Percentiles rank a stretch among this genome's conserved stretches.
phyloP scores from a whole-genome alignment of 805 yeast species.

The Yamadazyma sp. region DNA sequence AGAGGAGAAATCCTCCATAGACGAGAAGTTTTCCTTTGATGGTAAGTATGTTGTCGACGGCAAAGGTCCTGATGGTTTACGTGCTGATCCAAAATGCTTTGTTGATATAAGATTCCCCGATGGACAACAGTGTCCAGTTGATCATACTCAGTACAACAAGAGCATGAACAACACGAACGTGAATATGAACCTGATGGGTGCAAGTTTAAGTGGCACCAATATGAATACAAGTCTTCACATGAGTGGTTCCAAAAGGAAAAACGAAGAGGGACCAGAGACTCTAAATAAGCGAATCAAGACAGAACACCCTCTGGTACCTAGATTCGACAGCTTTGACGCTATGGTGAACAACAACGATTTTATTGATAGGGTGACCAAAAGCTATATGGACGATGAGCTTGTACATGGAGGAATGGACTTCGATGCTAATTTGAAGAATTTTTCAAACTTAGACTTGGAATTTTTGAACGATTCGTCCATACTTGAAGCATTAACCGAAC shows the following conservation, averaged over 20 bases:
- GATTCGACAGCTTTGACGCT: background rate
- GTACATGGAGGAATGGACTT: slow-evolving; percentile 5
- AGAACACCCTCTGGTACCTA: slow-evolving; percentile 1
- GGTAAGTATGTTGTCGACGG: too few species aligned
- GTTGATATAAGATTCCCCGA: too few species aligned
- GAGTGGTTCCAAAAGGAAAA: background rate
- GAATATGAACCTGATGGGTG: too few species aligned
- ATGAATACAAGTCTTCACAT: too few species aligned
- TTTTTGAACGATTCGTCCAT: slow-evolving; percentile 13
- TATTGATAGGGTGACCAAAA: slow-evolving; percentile 4
- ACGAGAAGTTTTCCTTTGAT: too few species aligned
- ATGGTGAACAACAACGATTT: background rate
- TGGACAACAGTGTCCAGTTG: too few species aligned
- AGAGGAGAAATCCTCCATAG: too few species aligned
- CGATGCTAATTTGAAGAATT: slow-evolving; percentile 11
- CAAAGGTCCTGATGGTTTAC: too few species aligned
- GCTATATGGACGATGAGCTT: slow-evolving; percentile 6
- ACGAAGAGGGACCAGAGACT: background rate
- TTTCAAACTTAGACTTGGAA: slow-evolving; percentile 14
- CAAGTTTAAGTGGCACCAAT: too few species aligned
- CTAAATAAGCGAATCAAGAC: background rate
- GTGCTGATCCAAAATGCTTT: too few species aligned
- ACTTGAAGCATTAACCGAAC: slow-evolving; percentile 6
- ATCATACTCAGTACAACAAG: too few species aligned
- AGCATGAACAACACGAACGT: too few species aligned